Base-by-base conservation (phyloP, 768 basidiomycete species). In the Daedaleopsis nitida region DNA sequence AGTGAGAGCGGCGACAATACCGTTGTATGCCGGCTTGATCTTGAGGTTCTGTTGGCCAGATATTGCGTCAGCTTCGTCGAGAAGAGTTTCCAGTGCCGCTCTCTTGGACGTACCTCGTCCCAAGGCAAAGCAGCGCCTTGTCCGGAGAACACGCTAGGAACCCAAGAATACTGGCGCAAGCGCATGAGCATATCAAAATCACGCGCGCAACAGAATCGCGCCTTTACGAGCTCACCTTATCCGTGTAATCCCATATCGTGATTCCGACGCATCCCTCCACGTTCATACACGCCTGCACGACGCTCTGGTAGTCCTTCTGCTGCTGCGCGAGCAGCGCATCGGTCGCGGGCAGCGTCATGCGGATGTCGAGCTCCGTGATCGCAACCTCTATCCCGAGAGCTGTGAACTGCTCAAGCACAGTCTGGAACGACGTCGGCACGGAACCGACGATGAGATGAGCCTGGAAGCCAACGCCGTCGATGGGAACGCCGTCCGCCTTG, bases 351-450 rank as follows among this genome's bases (percentile, higher is more conserved):
- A 84, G 74, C 7, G 77, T 78, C 78, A 87, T 85, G 49, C 86
- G 78, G 65, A 84, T 84, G 67, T 89, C 87, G 50, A 89, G 79
- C 68, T 88, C 87, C 1, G 87, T 89, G 64, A 88, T 81, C 9
- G 86, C 86, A 21, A 88, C 83, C 63, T 88, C 87, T 38, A 89
- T 73, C 2, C 88, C 86, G 23, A 88, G 81, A 11, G 80, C 80
- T 14, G 82, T 79, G 66, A 88, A 82, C 45, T 79, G 75, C 59
- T 80, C 68, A 53, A 87, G 72, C 61, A 83, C 83, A 3, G 76
- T 70, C 57, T 80, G 74, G 51, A 88, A 69, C 11, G 67, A 60
- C 2, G 78, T 71, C 0, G 85, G 83, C 13, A 87, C 77, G 57
- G 80, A 65, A 19, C 85, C 86, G 23, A 87, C 81, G 65, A 85